phyloP scores from a whole-genome alignment of 176 grass and related monocot species.

The Tillandsia fasciculata region DNA sequence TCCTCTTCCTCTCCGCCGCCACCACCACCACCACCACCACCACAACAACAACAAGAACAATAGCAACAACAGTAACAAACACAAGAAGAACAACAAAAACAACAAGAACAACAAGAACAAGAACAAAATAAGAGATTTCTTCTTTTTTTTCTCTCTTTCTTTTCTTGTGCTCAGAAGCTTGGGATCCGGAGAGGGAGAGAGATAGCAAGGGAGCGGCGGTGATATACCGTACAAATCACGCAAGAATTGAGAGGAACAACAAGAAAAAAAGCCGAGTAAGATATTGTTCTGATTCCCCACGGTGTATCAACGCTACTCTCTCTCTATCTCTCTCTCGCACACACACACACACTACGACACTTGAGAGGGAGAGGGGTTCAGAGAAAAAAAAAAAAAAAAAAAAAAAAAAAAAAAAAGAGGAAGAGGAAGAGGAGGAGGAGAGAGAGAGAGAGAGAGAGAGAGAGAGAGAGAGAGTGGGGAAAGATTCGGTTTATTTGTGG shows the following conservation, averaged over 20 bases:
- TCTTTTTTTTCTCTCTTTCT: slow-evolving; percentile 24
- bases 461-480: neutral
- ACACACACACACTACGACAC: neutral
- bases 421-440: slow-evolving; percentile 5
- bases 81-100: neutral
- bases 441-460: neutral
- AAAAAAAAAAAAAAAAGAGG: neutral
- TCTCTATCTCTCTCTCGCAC: slow-evolving; percentile 34
- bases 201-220: slow-evolving; percentile 71
- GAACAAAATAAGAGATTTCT: slow-evolving; percentile 6
- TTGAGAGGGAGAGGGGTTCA: slow-evolving; percentile 1
- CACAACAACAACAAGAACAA: slow-evolving; percentile 21
- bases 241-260: slow-evolving; percentile 24
- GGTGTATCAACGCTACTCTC: slow-evolving; percentile 97
- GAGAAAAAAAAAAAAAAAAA: neutral
- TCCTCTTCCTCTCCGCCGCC: slow-evolving; percentile 16
- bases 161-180: slow-evolving; percentile 4
- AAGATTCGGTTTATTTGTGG: neutral
- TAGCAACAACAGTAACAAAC: slow-evolving; percentile 11
- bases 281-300: slow-evolving; percentile 49
- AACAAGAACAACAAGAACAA: slow-evolving; percentile 3
- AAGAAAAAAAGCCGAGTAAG: slow-evolving; percentile 24
- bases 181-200: slow-evolving; percentile 29
- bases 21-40: slow-evolving; percentile 26
- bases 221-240: slow-evolving; percentile 97